Evolutionary conservation across 1,139 yeast species (phyloP), one percentile per base, ranked within the genome.

Genomic region (Oligophagozyma castellii): DNA sequence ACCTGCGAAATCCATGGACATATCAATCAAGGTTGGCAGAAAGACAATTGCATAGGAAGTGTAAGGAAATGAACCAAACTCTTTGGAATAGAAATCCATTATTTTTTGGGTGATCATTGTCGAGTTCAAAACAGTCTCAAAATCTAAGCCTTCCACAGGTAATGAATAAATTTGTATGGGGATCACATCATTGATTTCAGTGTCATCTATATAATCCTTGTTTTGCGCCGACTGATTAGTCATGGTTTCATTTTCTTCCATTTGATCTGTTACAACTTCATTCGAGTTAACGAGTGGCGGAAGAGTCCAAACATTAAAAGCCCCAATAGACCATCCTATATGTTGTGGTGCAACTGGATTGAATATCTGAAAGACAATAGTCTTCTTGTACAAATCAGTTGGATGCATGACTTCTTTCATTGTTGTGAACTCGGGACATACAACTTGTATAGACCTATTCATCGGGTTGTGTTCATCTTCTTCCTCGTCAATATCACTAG

Each of bases 301-400:
- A 14, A 58, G 24, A 72, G 53, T 12, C 70, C 68, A 23, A 67
- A 63, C 36, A 61, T 73, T 73, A 53, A 89, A 92, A 4, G 94
- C 76, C 0, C 98, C 99, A 2, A 83, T 68, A 0, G 94, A 86
- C 76, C 94, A 89, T 0, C 96, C 96, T n/a, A 92, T 65, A 53
- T 86, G 95, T 41, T 86, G 95, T 0, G 98, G 84, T 28, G 93
- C 75, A 0, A 84, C 79, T 1, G 98, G 94, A 32, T 77, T 79
- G 46, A 74, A 76, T 14, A 89, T 65, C 22, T 81, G 80, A 64
- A 86, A 86, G 4, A 78, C 65, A 2, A 78, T 79, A 0, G 75
- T 66, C 41, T 83, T 89, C 46, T 81, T 81, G 2, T 76, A 65
- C 26, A 70, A 53, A 48, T 84, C 93, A 1, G 61, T 53, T 0